Conservation (phyloP, 2,329 filamentous ascomycete genomes). For the Cladosporium colombiae region DNA sequence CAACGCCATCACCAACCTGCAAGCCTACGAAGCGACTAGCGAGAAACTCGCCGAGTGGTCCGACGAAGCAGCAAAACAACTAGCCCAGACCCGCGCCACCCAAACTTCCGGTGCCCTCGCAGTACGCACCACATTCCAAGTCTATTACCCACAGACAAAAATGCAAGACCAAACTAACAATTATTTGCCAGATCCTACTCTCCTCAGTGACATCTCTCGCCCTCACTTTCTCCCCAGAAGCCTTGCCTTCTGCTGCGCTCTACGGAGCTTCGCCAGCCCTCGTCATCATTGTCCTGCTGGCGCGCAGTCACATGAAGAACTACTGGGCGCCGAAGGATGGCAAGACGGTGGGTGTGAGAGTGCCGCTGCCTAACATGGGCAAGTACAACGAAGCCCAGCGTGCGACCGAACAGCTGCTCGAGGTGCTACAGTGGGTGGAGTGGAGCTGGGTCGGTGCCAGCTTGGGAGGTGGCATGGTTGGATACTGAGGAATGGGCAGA, state of each 20-base stretch:
- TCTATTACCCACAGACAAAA: neutral
- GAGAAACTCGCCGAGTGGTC: slow-evolving; percentile 51
- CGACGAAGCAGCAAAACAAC: slow-evolving; percentile 43
- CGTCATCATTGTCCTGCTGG: slow-evolving; percentile 18
- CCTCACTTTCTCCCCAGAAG: slow-evolving; percentile 26
- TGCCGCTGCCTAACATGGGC: slow-evolving; percentile 36
- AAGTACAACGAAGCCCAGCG: slow-evolving; percentile 40
- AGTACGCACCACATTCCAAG: slow-evolving; percentile 30
- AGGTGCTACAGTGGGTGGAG: slow-evolving; percentile 38
- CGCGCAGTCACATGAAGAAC: slow-evolving; percentile 36
- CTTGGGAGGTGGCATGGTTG: slow-evolving; percentile 33
- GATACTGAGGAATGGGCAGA: slow-evolving; percentile 13
- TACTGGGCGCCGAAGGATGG: slow-evolving; percentile 39
- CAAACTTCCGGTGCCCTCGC: slow-evolving; percentile 44
- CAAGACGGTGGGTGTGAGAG: slow-evolving; percentile 31
- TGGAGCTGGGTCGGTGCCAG: slow-evolving; percentile 38
- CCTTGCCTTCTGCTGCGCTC: neutral
- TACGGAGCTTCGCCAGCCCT: slow-evolving; percentile 11
- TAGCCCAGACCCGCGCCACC: slow-evolving; percentile 48
- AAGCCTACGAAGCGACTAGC: slow-evolving; percentile 47
- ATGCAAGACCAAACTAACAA: neutral
- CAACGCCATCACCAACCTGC: slow-evolving; percentile 47
- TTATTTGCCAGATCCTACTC: slow-evolving; percentile 31
- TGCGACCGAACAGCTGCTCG: slow-evolving; percentile 35
- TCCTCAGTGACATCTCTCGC: slow-evolving; percentile 32